Base-by-base conservation (phyloP, 345 rosid species). In the Durio zibethinus region DNA sequence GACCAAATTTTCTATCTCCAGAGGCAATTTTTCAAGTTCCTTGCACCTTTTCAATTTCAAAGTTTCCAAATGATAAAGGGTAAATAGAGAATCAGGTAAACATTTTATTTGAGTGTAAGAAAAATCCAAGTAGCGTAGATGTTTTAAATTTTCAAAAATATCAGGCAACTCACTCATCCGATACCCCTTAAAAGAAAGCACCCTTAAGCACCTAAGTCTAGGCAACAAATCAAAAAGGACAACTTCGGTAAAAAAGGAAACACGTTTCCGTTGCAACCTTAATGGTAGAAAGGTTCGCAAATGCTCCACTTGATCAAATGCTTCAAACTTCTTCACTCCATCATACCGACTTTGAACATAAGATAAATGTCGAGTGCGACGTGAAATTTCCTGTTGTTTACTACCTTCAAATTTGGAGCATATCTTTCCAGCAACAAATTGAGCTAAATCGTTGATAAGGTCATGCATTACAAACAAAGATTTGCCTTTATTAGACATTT, bases 381-480 rank as follows among this genome's bases (percentile, higher is more conserved):
- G 1, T 23, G 62, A 23, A 21, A 57, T 8, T 11, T 9, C 25
- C 4, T 3, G 14, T 10, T 23, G 62, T 3, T 57, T 57, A 21
- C 25, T 33, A 21, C 5, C 62, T 9, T 57, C 62, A 14, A 23
- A 2, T 9, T 23, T 57, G 33, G 33, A 57, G 33, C 62, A 57
- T 57, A 57, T 57, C 36, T 80, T 80, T 71, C 83, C 78, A 4
- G 86, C 77, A 42, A 79, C 74, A 57, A 60, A 81, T 74, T 81
- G 80, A 42, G 88, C 86, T 80, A 85, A 60, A 77, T 85, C 88
- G 79, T 79, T 80, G 78, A 83, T 75, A 53, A 85, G 81, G 79
- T 85, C 84, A 69, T 85, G 86, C 86, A 85, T 85, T 69, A 78
- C 78, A 5, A 14, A 52, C 5, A n/a, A 7, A 5, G 65, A 61